Percentiles rank a stretch among this genome's conserved stretches.
Conservation (phyloP, 768 basidiomycete species). For the Tylopilus balloui region DNA sequence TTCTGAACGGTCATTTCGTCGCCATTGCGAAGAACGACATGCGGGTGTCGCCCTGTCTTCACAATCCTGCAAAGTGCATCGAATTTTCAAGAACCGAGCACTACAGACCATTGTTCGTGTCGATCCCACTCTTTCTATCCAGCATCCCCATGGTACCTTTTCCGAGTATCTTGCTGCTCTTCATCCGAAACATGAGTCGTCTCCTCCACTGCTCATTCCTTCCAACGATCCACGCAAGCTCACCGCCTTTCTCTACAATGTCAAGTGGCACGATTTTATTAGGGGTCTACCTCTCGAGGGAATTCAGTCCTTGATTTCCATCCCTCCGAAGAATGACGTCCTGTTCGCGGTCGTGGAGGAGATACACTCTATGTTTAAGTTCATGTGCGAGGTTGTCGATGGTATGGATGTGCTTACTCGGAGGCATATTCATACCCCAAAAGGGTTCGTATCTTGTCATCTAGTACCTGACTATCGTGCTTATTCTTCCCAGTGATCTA, state of each 20-base stretch:
- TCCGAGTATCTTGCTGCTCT: not conserved
- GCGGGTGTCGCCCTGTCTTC: not conserved
- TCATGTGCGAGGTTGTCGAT: not conserved
- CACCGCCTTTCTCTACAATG: not conserved
- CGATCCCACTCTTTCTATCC: not conserved
- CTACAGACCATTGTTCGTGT: not conserved
- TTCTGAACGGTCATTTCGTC: too few relatives aligned
- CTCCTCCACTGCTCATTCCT: not conserved
- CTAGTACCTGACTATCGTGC: too few relatives aligned
- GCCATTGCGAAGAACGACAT: not conserved
- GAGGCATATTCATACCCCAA: not conserved
- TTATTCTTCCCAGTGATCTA: not conserved
- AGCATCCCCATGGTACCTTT: not conserved
- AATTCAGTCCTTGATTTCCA: not conserved
- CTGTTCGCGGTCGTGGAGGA: too few relatives aligned
- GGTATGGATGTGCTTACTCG: not conserved
- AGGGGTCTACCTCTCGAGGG: not conserved
- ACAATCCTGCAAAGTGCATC: not conserved
- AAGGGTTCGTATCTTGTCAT: not conserved
- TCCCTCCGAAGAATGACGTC: too few relatives aligned
- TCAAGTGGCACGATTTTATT: too few relatives aligned
- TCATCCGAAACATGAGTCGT: not conserved
- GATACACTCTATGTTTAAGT: not conserved
- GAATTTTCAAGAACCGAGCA: not conserved
- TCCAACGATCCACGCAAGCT: not conserved